These are phyloP conservation scores for Blastomyces gilchristii DNA, from an alignment of 2,329 filamentous ascomycete genomes.

Conservation along the genomic window DNA sequence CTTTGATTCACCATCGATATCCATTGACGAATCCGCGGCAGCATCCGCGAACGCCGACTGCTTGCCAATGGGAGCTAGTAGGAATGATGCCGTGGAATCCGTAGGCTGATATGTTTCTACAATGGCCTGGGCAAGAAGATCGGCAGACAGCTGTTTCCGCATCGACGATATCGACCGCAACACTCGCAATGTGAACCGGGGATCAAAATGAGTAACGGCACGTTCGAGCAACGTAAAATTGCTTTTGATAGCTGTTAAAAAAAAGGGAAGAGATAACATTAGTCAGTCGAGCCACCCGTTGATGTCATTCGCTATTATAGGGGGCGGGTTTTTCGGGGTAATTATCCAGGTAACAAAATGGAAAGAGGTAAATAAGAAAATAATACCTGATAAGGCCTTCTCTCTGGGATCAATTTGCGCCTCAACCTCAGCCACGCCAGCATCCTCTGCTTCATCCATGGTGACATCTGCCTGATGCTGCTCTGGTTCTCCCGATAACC, in stretches of 20 bases:
- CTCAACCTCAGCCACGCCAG: slow-evolving; percentile 38
- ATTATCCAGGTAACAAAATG: background rate
- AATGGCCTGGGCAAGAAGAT: slow-evolving; percentile 71
- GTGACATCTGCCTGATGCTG: slow-evolving; percentile 59
- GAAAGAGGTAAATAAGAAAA: slow-evolving; percentile 4
- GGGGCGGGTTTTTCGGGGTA: no score
- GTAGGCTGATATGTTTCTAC: slow-evolving; percentile 66
- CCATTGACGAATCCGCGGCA: slow-evolving; percentile 55
- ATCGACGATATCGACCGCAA: slow-evolving; percentile 91
- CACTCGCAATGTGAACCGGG: slow-evolving; percentile 86
- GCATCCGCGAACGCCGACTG: slow-evolving; percentile 54
- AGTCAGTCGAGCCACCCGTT: background rate
- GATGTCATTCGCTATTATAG: no score
- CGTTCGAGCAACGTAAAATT: slow-evolving; percentile 88
- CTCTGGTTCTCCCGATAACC: slow-evolving; percentile 47
- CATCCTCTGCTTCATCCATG: slow-evolving; percentile 51
- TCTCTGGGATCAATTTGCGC: slow-evolving; percentile 36
- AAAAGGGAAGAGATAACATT: background rate
- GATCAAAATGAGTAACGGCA: slow-evolving; percentile 85
- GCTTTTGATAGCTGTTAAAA: slow-evolving; percentile 70
- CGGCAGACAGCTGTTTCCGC: slow-evolving; percentile 77
- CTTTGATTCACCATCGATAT: slow-evolving; percentile 56
- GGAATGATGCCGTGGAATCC: slow-evolving; percentile 55
- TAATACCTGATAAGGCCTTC: slow-evolving; percentile 42
- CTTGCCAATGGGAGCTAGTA: slow-evolving; percentile 61